A percentile compares a stretch with the other conserved stretches of the same genome.
Conservation (phyloP, 345 rosid species). For the Boechera stricta region DNA sequence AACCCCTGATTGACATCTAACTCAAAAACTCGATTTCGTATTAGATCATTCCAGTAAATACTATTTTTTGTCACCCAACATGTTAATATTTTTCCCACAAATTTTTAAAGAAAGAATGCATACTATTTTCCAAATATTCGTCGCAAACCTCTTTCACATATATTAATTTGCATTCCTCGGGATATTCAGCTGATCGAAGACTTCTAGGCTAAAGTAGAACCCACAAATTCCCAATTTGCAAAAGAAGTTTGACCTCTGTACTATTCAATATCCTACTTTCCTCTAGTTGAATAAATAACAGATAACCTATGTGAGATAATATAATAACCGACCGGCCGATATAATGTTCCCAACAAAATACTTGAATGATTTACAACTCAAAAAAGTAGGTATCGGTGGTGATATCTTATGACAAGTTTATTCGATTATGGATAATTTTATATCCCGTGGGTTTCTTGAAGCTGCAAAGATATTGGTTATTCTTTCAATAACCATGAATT, state of each 20-base stretch:
- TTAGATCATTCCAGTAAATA: not conserved
- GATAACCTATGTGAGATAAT: slow-evolving; percentile 18
- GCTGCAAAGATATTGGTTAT: slow-evolving; percentile 8
- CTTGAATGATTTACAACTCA: slow-evolving; percentile 28
- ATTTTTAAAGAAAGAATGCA: not conserved
- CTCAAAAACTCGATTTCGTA: not conserved
- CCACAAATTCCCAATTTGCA: slow-evolving; percentile 19
- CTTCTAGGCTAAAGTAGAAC: slow-evolving; percentile 31
- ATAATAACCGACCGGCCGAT: slow-evolving; percentile 15
- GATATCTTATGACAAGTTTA: slow-evolving; percentile 1
- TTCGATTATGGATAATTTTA: slow-evolving; percentile 20
- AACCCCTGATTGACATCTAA: not conserved
- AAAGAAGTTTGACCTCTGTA: slow-evolving; percentile 40
- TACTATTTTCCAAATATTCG: slow-evolving; percentile 39
- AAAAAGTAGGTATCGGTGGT: slow-evolving; percentile 16
- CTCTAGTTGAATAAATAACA: slow-evolving; percentile 16
- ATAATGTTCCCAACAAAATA: slow-evolving; percentile 19
- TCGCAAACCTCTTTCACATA: slow-evolving; percentile 15
- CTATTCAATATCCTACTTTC: slow-evolving; percentile 25
- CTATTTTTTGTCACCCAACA: not conserved
- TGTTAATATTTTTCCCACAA: not conserved
- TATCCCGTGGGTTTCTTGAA: slow-evolving; percentile 25
- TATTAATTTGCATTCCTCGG: slow-evolving; percentile 36
- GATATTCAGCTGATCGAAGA: slow-evolving; percentile 36
- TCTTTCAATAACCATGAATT: slow-evolving; percentile 21